Percentiles rank a stretch among this genome's conserved stretches.
These are phyloP conservation scores for Calocera cornea DNA, from an alignment of 768 basidiomycete genomes.

Conservation along the genomic window DNA sequence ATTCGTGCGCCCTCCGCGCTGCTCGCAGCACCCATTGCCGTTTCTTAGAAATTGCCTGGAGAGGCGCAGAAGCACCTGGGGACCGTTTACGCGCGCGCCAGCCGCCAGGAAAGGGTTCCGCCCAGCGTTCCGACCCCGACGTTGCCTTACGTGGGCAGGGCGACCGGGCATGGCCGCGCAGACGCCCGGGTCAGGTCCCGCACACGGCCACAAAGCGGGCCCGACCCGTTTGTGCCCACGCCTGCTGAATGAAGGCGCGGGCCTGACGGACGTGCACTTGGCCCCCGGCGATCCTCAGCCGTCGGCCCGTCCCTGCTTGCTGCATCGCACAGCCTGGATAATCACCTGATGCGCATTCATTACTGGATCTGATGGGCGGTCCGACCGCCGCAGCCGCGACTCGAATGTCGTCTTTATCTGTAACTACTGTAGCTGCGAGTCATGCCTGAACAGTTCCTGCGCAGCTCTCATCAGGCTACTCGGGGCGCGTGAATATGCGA, in stretches of 20 bases:
- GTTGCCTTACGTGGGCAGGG: neutral
- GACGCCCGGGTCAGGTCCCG: neutral
- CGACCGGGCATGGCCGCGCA: neutral
- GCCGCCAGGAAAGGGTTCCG: neutral
- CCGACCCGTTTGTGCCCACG: neutral
- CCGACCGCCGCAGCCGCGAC: neutral
- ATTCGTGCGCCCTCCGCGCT: neutral
- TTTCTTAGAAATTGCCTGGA: neutral
- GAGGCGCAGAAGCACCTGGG: neutral
- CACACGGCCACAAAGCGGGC: neutral
- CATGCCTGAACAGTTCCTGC: neutral
- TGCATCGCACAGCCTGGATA: neutral
- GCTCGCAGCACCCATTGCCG: neutral
- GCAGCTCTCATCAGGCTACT: neutral
- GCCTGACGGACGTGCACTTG: neutral
- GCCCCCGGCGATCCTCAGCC: neutral
- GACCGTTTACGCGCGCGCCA: too few relatives aligned
- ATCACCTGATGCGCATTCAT: neutral
- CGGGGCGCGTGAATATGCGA: neutral
- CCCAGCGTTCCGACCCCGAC: neutral
- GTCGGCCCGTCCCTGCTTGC: neutral
- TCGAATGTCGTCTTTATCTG: neutral
- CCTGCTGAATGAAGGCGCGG: neutral
- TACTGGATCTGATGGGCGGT: conserved; percentile 1
- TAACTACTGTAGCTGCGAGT: neutral